These are phyloP conservation scores for Naganishia friedmannii DNA, from an alignment of 768 basidiomycete genomes.

Conservation along the genomic window DNA sequence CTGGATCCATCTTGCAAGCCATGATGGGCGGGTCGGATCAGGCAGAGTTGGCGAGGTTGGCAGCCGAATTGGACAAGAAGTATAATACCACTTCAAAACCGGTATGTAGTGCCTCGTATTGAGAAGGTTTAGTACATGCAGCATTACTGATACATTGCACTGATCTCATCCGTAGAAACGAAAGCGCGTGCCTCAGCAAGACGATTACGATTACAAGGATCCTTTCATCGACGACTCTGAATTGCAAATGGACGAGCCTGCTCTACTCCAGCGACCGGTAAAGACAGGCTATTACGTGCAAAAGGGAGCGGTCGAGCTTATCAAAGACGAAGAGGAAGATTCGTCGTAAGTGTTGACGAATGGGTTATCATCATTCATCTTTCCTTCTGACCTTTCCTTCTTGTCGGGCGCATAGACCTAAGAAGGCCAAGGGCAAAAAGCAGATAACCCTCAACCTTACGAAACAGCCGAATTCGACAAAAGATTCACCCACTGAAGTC, in stretches of 20 bases:
- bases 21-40: slow-evolving; percentile 18
- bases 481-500: not conserved
- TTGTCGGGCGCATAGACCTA: not conserved
- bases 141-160: not conserved
- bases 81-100: slow-evolving; percentile 21
- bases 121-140: too few species aligned
- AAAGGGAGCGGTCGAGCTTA: slow-evolving; percentile 76
- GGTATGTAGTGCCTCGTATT: too few species aligned
- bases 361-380: not conserved
- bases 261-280: slow-evolving; percentile 83
- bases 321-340: slow-evolving; percentile 59
- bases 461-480: not conserved
- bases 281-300: slow-evolving; percentile 81
- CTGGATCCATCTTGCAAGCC: slow-evolving; percentile 2
- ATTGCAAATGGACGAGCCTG: slow-evolving; percentile 81
- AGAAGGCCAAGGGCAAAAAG: slow-evolving; percentile 16
- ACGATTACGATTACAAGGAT: slow-evolving; percentile 87
- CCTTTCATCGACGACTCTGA: slow-evolving; percentile 98
- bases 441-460: not conserved
- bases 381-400: not conserved
- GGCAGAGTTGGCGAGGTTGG: slow-evolving; percentile 25
- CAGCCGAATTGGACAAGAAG: slow-evolving; percentile 25
- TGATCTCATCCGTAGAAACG: slow-evolving; percentile 21
- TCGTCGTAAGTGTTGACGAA: slow-evolving; percentile 14
- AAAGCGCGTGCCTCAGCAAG: slow-evolving; percentile 50